These are phyloP conservation scores for Sugiyamaella japonica DNA, from an alignment of 1,139 yeast species.

Conservation along the genomic window DNA sequence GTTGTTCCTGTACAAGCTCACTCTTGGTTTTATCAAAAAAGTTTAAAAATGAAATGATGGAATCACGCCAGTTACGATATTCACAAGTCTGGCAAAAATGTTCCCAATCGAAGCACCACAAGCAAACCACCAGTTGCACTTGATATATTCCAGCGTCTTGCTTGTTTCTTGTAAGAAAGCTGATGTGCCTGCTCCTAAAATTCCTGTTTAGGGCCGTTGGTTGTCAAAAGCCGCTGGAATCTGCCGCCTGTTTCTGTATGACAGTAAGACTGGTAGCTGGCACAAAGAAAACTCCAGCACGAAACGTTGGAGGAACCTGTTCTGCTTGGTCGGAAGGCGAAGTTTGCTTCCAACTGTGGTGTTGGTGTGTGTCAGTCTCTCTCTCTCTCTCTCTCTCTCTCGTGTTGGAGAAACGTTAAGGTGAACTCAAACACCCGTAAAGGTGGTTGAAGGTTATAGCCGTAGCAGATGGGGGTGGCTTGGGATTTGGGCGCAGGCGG, in stretches of 20 bases:
- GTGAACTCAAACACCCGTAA: neutral
- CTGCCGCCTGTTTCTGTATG: neutral
- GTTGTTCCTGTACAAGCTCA: neutral
- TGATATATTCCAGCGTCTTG: neutral
- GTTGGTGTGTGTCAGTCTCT: neutral
- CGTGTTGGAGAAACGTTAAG: neutral
- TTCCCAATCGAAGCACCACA: neutral
- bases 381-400: constrained; percentile 1
- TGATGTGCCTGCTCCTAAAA: neutral
- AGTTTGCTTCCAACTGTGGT: neutral
- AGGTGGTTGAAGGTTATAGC: neutral
- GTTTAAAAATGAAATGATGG: neutral
- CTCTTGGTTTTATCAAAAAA: too few species aligned
- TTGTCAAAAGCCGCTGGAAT: neutral
- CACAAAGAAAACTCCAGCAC: neutral
- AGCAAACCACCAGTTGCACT: too few species aligned
- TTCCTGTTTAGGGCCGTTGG: neutral
- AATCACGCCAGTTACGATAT: neutral
- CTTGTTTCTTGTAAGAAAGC: neutral
- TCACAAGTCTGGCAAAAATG: neutral
- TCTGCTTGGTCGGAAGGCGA: neutral
- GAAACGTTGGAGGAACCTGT: neutral
- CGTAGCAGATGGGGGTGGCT: neutral
- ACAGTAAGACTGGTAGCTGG: neutral
- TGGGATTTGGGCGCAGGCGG: too few species aligned